Evolutionary conservation across 1,139 yeast species (phyloP), one percentile per base, ranked within the genome.

Genomic region (Sugiyamaella pinicola): DNA sequence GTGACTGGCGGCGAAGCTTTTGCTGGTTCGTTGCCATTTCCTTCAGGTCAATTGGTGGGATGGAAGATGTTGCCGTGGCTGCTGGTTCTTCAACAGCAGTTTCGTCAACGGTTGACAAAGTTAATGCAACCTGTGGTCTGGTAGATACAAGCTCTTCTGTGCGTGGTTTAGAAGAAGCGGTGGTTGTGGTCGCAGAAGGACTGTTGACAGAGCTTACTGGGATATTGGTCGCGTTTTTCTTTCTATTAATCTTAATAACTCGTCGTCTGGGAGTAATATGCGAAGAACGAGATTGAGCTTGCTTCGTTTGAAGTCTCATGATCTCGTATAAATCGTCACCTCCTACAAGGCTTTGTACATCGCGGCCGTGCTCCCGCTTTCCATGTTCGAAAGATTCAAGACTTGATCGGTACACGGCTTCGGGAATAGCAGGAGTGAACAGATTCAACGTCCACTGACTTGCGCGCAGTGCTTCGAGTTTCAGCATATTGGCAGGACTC

Each of bases 361-460:
- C 59, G 3, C 38, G 38, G 4, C 40, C 44, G 13, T 46, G 48
- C 18, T 26, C 39, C 17, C 39, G 38, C 12, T 41, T 12, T 13
- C 46, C 43, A 17, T 47, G 43, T 26, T 61, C 65, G 55, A 61
- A 61, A 22, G 59, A 52, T 21, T 66, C 69, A 39, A 66, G 53
- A 50, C 65, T 66, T 6, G 83, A 77, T 51, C 87, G 71, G 62
- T 80, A 83, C n/a, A 82, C 76, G 2, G 82, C 74, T 54, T 80
- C 79, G 37, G 76, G 76, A 56, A 83, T 75, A 38, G 77, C 75
- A 1, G 87, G 85, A 1, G 86, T 79, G 50, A 82, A 79, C 49
- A 89, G 69, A 17, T 85, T 81, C 56, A 91, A 74, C 0, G 97
- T 87, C 59, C 87, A 91, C 60, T 96, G 80, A 3, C 93, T 83